Conservation (phyloP, 2,329 filamentous ascomycete genomes). For the Aspergillus viridinutans region DNA sequence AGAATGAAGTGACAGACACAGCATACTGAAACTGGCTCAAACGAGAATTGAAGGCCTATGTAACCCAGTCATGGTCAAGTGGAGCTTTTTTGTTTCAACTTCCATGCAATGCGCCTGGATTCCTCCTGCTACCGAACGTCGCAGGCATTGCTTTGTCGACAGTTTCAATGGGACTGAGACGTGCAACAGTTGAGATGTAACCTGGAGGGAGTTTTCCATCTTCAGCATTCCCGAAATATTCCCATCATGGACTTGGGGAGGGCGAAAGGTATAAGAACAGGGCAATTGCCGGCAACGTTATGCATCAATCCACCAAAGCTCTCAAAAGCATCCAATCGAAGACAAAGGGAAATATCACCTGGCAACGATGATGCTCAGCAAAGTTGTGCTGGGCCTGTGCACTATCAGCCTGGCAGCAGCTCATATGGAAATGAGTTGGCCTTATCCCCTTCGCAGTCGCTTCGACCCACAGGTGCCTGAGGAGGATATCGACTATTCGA, state of each 20-base stretch:
- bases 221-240: background rate
- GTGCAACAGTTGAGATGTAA: slow-evolving; percentile 4
- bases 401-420: slow-evolving; percentile 5
- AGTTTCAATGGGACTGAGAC: background rate
- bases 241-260: background rate
- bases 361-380: slow-evolving; percentile 4
- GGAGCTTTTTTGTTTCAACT: background rate
- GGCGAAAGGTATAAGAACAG: background rate
- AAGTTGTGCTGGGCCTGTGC: background rate
- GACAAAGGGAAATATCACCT: background rate
- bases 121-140: background rate
- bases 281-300: background rate
- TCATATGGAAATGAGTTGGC: slow-evolving; percentile 52
- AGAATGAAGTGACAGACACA: background rate
- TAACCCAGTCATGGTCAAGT: background rate
- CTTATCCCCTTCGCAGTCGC: slow-evolving; percentile 47
- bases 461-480: slow-evolving; percentile 37
- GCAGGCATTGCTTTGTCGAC: background rate
- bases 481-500: slow-evolving; percentile 58
- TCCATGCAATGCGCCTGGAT: background rate
- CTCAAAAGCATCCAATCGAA: background rate
- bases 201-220: background rate
- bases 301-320: background rate
- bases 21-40: background rate
- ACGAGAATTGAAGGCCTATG: background rate